Base-by-base conservation (phyloP, 176 grass and related monocot species). In the Carex pumila region DNA sequence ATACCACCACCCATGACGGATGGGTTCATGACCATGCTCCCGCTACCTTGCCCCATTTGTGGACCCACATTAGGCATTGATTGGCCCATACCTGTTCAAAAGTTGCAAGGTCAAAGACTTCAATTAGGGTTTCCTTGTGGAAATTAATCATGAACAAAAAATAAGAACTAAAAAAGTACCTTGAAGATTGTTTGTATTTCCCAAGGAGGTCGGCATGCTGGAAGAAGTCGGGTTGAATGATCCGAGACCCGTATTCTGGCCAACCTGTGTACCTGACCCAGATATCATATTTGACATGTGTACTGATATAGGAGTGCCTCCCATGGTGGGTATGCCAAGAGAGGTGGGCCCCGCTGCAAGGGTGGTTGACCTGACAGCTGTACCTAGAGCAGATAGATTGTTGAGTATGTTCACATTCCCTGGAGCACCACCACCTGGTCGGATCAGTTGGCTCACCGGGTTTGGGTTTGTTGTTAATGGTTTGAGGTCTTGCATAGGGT, bases 251-350 rank as follows among this genome's bases (percentile, higher is more conserved):
- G 37, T 41, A 37, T 50, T 52, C 80, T 62, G 61, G 47, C 61
- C 37, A 7, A 64, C 79, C 58, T 64, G 79, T 37, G 60, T 83
- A 67, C 90, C 91, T 12, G 60, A 65, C 61, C 90, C 93, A 45
- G 97, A 87, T 81, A 99, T 92, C 88, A 99, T 93, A 77, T 91
- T 99, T 30, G 92, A 90, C 95, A 98, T 98, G 82, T 98, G 95
- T 79, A 98, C 84, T 85, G 93, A 90, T 78, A 97, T 92, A 19
- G 92, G 88, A 61, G 92, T 91, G 65, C 87, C 89, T 12, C 88
- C 91, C 71, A 97, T 97, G 52, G 91, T 89, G 66, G 92, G 85
- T 70, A 90, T 57, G 83, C 94, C 89, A 53, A 90, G 93, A 25
- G 94, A 90, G 52, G 85, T 87, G 82, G 85, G 77, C 62, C 87